Base-by-base conservation (phyloP, 495 filamentous ascomycete genomes). In the Schizothecium vesticola region DNA sequence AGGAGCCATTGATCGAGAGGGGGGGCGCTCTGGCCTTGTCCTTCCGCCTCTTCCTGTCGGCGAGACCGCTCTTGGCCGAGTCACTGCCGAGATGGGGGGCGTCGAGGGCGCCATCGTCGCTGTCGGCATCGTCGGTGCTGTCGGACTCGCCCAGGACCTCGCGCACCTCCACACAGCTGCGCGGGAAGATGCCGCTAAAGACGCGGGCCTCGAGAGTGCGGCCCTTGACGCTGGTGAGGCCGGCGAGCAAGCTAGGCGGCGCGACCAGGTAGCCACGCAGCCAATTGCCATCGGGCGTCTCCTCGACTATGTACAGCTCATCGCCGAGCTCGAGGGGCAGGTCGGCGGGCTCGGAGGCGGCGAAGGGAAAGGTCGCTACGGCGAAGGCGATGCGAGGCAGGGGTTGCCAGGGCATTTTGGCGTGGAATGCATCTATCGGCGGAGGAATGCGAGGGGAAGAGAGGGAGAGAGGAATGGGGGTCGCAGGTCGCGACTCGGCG, bases 271-370 rank as follows among this genome's bases (percentile, higher is more conserved):
- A 99, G 56, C 95, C 95, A 19, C 95, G 89, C 74, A 91, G 93
- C 96, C 96, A 99, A 74, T 92, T 86, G 70, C 89, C 91, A 79
- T 96, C 86, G 24, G 77, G 79, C 3, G 93, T 94, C 79, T 97
- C 92, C 81, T 99, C 95, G 75, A 99, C 97, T 66, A 99, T 96
- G 80, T 99, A 99, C 63, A 99, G 83, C 79, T 98, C 95, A 84
- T 99, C 95, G 75, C 95, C 95, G 28, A 99, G 89, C 79, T 99
- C 93, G 73, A 99, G 87, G 16, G 95, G 94, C n/a, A 99, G 88
- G 79, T 99, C 95, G 72, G 92, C 92, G 29, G 94, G 88, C 67
- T 88, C 90, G 33, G 90, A 89, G 60, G 95, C 90, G 67, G 89
- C 86, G 80, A 98, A 99, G 31, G 95, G 95, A 76, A 93, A 94